phyloP scores from a whole-genome alignment of 2,329 filamentous ascomycete species.

The Monosporascus sp. region DNA sequence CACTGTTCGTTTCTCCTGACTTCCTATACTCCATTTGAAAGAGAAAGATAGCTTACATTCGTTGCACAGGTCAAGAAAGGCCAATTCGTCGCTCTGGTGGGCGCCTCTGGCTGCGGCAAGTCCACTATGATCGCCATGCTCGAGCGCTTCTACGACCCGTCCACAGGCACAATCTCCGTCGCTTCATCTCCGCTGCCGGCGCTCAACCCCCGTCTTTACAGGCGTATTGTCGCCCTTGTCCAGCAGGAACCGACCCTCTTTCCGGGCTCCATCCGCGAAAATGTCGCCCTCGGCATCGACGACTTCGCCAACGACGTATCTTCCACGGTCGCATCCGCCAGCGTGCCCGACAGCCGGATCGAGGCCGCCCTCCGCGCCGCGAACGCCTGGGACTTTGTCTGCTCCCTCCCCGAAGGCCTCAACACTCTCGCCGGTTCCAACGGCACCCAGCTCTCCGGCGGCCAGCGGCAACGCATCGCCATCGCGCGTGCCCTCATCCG shows the following conservation, averaged over 20 bases:
- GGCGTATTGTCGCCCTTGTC: slow-evolving; percentile 49
- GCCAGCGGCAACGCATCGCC: slow-evolving; percentile 41
- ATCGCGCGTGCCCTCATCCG: slow-evolving; percentile 40
- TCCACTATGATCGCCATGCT: slow-evolving; percentile 54
- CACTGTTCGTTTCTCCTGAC: slow-evolving; percentile 13
- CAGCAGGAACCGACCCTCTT: slow-evolving; percentile 54
- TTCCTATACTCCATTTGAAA: too few species aligned
- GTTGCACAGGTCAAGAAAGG: slow-evolving; percentile 35
- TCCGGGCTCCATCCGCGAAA: slow-evolving; percentile 41
- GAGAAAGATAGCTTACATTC: not conserved
- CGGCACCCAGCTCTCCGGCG: slow-evolving; percentile 33
- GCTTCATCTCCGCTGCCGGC: slow-evolving; percentile 35
- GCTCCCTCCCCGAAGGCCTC: slow-evolving; percentile 43
- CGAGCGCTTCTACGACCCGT: slow-evolving; percentile 40
- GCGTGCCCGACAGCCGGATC: slow-evolving; percentile 3
- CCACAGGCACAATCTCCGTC: slow-evolving; percentile 41
- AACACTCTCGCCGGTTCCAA: slow-evolving; percentile 40
- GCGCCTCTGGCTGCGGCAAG: slow-evolving; percentile 54
- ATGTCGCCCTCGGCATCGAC: slow-evolving; percentile 14
- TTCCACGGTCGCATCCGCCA: not conserved
- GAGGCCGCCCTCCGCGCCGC: slow-evolving; percentile 9
- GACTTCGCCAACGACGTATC: not conserved
- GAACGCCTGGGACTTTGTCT: slow-evolving; percentile 38
- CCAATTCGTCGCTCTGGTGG: slow-evolving; percentile 50
- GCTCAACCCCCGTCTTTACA: slow-evolving; percentile 45